Base-by-base conservation (phyloP, 192 early-diverging fungal species). In the Linnemannia elongata region DNA sequence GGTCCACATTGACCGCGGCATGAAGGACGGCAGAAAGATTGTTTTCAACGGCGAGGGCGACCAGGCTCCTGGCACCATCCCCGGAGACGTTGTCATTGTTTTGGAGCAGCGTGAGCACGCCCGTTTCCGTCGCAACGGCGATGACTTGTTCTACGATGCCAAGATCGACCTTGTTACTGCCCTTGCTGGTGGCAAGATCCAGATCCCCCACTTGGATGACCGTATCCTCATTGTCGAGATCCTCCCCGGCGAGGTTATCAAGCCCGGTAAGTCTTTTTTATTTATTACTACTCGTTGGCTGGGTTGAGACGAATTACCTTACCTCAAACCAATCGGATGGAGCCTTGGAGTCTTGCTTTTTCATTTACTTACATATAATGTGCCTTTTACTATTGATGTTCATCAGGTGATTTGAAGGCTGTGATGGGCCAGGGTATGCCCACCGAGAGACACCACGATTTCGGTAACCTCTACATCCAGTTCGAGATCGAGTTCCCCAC, bases 51-150 rank as follows among this genome's bases (percentile, higher is more conserved):
- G 98, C 79, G 98, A 99, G 91, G 98, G 96, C 39, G 98, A 99
- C 92, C 98, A 99, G 90, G 91, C 93, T 12, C 99, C 99, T 30
- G 96, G 94, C 75, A 92, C 96, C 55, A 89, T 97, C 70, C 98
- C 99, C n/a, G 99, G 99, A 69, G 98, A 99, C 89, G 96, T 99
- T 75, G 93, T 99, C 72, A 99, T 99, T 92, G 96, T 97, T 49
- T 82, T 99, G 49, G 96, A 98, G 83, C 97, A 99, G 92, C 98
- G 97, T 90, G 91, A 94, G 84, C 98, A 99, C 90, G 84, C 93
- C n/a, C 89, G 94, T 49, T 99, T 99, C 91, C 96, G 96, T 91
- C 95, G 99, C 88, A 95, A 94, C 84, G 97, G 96, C 47, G 94
- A 97, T 85, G 97, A 99, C 88, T 91, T 99, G 88, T 95, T 95